These are phyloP conservation scores for Pythium biforme DNA, from an alignment of 352 stramenopile genomes.

Conservation along the genomic window DNA sequence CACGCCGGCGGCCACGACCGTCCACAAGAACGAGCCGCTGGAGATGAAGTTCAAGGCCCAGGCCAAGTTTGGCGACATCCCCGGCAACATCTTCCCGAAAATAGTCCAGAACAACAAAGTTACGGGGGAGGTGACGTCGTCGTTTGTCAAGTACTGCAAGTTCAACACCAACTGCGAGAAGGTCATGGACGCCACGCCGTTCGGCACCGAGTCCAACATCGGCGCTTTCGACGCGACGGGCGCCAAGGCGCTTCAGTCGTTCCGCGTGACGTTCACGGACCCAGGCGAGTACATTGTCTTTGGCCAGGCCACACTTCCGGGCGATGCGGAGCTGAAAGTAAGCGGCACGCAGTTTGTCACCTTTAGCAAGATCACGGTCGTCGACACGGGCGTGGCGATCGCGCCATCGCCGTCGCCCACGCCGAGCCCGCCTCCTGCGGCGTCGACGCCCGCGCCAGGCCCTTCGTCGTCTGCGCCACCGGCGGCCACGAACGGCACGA, in stretches of 20 bases:
- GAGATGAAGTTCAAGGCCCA: constrained; percentile 55
- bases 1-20: constrained; percentile 41
- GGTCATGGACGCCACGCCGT: constrained; percentile 38
- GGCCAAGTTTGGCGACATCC: constrained; percentile 30
- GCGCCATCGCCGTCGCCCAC: constrained; percentile 22
- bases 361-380: constrained; percentile 67
- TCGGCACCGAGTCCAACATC: constrained; percentile 31
- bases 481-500: background rate
- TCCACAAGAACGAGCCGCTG: constrained; percentile 50
- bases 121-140: constrained; percentile 30
- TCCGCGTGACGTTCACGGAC: constrained; percentile 49
- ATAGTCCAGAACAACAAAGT: constrained; percentile 39
- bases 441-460: constrained; percentile 15
- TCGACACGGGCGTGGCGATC: constrained; percentile 43
- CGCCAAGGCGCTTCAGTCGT: constrained; percentile 44
- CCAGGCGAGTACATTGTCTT: constrained; percentile 64
- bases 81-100: constrained; percentile 59
- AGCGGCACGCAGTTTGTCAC: constrained; percentile 60
- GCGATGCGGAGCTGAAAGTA: constrained; percentile 39
- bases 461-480: constrained; percentile 4
- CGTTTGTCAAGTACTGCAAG: constrained; percentile 60
- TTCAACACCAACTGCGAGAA: constrained; percentile 62
- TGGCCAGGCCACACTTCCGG: constrained; percentile 57
- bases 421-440: constrained; percentile 15
- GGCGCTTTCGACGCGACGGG: constrained; percentile 48